phyloP scores from a whole-genome alignment of 768 basidiomycete genomes.

The Scleroderma citrinum region DNA sequence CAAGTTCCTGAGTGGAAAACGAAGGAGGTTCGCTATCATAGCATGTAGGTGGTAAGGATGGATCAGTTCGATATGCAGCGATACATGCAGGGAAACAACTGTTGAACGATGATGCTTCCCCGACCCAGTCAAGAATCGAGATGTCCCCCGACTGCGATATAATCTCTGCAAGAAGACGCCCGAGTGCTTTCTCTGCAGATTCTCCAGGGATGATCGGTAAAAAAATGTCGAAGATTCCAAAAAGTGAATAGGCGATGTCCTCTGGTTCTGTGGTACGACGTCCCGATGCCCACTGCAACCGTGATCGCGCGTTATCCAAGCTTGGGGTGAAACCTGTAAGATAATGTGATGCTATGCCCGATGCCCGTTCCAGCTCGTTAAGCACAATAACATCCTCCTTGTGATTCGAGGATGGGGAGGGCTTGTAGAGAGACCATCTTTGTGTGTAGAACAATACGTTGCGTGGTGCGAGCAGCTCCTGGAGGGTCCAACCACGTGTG shows the following conservation, averaged over 20 bases:
- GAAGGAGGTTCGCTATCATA: not conserved
- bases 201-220: slow-evolving; percentile 4
- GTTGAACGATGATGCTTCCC: not conserved
- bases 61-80: not conserved
- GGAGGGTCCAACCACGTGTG: not conserved
- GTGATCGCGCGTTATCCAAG: not conserved
- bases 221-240: slow-evolving; percentile 1
- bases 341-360: not conserved
- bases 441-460: not conserved
- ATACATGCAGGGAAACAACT: slow-evolving; percentile 1
- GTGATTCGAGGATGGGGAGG: not conserved
- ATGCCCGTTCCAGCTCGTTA: not conserved
- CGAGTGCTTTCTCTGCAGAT: too few relatives aligned
- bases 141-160: too few relatives aligned
- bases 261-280: not conserved
- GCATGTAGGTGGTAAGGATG: not conserved
- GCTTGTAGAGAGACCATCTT: not conserved
- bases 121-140: too few relatives aligned
- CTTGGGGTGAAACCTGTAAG: not conserved
- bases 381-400: not conserved
- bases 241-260: slow-evolving; percentile 3
- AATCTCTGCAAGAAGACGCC: too few relatives aligned
- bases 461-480: slow-evolving; percentile 2
- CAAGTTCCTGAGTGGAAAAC: not conserved
- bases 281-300: not conserved